Percentiles rank a stretch among this genome's conserved stretches.
These are phyloP conservation scores for Eucalyptus viminalis DNA, from an alignment of 345 rosid genomes.

Conservation along the genomic window DNA sequence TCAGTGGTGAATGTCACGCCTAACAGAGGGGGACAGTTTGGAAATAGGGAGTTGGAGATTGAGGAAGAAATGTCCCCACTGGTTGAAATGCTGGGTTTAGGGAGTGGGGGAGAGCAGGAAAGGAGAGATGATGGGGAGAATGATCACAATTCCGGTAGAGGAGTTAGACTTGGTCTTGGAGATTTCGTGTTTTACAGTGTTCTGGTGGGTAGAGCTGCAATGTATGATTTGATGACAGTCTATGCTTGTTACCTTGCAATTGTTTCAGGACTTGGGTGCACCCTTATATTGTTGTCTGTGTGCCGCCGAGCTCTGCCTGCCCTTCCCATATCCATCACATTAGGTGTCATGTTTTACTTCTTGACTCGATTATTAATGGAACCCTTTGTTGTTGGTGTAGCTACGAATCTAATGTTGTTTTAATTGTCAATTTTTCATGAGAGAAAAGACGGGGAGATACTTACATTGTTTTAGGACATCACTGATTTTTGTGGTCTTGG, in stretches of 20 bases:
- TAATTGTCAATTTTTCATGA: conserved; percentile 9
- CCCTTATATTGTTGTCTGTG: conserved; percentile 82
- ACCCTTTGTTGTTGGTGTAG: conserved; percentile 73
- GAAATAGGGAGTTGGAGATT: conserved; percentile 20
- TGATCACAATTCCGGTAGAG: conserved; percentile 13
- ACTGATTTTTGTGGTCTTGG: background rate
- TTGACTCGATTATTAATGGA: conserved; percentile 88
- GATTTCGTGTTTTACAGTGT: conserved; percentile 98
- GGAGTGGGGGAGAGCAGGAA: conserved; percentile 15
- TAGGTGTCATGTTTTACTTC: conserved; percentile 88
- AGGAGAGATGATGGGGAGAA: conserved; percentile 16
- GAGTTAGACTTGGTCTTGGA: conserved; percentile 92
- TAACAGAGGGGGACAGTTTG: conserved; percentile 4
- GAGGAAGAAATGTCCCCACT: conserved; percentile 80
- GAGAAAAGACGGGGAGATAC: background rate
- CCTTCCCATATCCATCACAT: conserved; percentile 80
- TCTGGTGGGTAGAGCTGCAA: conserved; percentile 97
- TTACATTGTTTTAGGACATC: background rate
- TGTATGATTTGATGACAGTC: conserved; percentile 98
- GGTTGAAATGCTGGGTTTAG: conserved; percentile 43
- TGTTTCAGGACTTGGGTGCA: conserved; percentile 95
- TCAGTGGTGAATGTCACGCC: conserved; percentile 11
- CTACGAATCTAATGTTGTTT: conserved; percentile 80
- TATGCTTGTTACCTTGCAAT: conserved; percentile 96
- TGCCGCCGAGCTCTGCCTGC: conserved; percentile 85